Evolutionary conservation across 1,284 basidiomycete species (phyloP).

Genomic region (Abortiporus biennis): DNA sequence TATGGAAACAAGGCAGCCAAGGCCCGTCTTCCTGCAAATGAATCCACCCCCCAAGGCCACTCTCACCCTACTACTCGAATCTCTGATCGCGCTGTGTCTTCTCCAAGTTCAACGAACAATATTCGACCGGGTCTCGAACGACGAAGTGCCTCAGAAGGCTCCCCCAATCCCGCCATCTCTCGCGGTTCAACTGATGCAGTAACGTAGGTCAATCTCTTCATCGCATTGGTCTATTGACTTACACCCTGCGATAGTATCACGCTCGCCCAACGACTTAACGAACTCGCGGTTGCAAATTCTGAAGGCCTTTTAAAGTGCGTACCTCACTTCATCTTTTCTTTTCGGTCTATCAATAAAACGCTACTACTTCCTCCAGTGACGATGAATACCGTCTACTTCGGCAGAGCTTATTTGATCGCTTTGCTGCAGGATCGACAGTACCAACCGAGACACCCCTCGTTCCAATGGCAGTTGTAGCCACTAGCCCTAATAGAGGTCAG

Average conservation of each 20-base stretch:
- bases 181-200: constrained; percentile 46
- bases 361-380: constrained; percentile 39
- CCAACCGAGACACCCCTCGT: constrained; percentile 59
- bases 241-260: constrained; percentile 40
- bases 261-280: constrained; percentile 70
- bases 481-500: constrained; percentile 12
- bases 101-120: no score
- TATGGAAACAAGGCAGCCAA: constrained; percentile 45
- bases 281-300: constrained; percentile 69
- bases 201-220: constrained; percentile 46
- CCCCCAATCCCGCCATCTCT: constrained; percentile 8
- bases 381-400: constrained; percentile 74
- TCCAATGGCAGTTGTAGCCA: constrained; percentile 33
- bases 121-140: no score
- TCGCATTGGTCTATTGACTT: neutral
- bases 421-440: constrained; percentile 47
- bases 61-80: constrained; percentile 10
- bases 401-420: constrained; percentile 71
- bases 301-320: constrained; percentile 72
- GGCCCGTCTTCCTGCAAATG: no score
- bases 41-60: constrained; percentile 3
- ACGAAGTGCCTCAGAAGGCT: no score
- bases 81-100: no score
- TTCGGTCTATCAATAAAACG: no score
- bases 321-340: neutral